phyloP scores from a whole-genome alignment of 306 rosid genomes.

The Cucurbita pepo region DNA sequence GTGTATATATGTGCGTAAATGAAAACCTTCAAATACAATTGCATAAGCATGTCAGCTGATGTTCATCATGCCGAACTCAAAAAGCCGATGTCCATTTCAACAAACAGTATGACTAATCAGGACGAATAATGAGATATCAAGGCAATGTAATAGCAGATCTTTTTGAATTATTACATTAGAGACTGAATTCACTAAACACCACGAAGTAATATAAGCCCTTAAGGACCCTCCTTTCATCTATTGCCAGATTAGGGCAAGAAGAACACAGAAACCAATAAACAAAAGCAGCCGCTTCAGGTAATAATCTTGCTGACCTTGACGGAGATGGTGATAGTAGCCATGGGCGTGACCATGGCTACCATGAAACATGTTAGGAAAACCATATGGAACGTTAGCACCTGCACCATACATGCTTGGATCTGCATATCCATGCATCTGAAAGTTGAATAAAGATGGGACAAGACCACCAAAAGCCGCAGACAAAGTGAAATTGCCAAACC shows the following conservation, averaged over 20 bases:
- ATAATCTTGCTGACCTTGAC: conserved; percentile 58
- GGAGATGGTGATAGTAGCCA: conserved; percentile 30
- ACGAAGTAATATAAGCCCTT: background rate
- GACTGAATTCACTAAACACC: conserved; percentile 4
- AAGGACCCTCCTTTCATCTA: conserved; percentile 12
- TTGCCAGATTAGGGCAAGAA: conserved; percentile 58
- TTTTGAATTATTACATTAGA: background rate
- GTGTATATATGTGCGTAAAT: background rate
- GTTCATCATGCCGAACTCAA: background rate
- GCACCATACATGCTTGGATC: conserved; percentile 45
- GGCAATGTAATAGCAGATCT: background rate
- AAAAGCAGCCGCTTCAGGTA: conserved; percentile 48
- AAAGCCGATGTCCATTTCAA: background rate
- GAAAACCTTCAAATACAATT: background rate
- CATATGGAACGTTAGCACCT: conserved; percentile 38
- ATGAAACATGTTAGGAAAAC: conserved; percentile 45
- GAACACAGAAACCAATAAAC: conserved; percentile 33
- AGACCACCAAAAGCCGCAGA: conserved; percentile 75
- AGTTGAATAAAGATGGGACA: conserved; percentile 51
- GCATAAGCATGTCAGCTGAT: background rate
- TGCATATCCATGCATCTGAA: conserved; percentile 55
- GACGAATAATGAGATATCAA: background rate
- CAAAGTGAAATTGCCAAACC: conserved; percentile 70
- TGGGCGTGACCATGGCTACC: conserved; percentile 29
- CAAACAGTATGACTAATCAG: background rate